These are phyloP conservation scores for Apiospora aurea DNA, from an alignment of 2,329 filamentous ascomycete genomes.

Conservation along the genomic window DNA sequence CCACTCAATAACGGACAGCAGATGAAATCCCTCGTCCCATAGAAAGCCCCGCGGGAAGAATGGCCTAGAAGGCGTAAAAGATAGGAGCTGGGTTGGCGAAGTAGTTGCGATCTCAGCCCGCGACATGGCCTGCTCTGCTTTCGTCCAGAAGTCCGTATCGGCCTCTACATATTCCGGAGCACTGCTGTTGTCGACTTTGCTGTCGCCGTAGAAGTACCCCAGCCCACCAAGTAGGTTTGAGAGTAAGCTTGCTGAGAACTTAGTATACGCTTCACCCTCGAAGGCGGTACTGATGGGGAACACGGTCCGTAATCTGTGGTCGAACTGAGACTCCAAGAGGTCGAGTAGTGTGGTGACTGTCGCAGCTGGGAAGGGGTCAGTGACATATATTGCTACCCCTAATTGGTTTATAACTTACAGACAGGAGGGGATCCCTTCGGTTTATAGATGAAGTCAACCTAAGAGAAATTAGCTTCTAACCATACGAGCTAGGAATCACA, in stretches of 20 bases:
- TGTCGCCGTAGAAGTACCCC: slow-evolving; percentile 92
- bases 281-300: slow-evolving; percentile 82
- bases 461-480: slow-evolving; percentile 59
- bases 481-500: slow-evolving; percentile 82
- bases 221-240: slow-evolving; percentile 94
- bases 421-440: slow-evolving; percentile 70
- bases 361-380: not conserved
- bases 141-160: slow-evolving; percentile 94
- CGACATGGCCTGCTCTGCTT: slow-evolving; percentile 79
- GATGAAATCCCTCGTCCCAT: slow-evolving; percentile 98
- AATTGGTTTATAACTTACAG: not conserved
- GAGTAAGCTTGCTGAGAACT: slow-evolving; percentile 88
- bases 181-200: slow-evolving; percentile 87
- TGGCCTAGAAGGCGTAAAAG: slow-evolving; percentile 86
- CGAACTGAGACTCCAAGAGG: slow-evolving; percentile 57
- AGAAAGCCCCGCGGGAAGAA: slow-evolving; percentile 97
- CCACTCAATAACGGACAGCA: slow-evolving; percentile 91
- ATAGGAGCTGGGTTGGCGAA: slow-evolving; percentile 88
- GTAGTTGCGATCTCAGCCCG: slow-evolving; percentile 74
- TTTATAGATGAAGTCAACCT: slow-evolving; percentile 73
- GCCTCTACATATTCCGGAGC: slow-evolving; percentile 93
- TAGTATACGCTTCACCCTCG: slow-evolving; percentile 71
- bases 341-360: not conserved
- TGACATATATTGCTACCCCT: not conserved
- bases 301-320: slow-evolving; percentile 74